Base-by-base conservation (phyloP, 768 basidiomycete species). In the Serendipita sp. region DNA sequence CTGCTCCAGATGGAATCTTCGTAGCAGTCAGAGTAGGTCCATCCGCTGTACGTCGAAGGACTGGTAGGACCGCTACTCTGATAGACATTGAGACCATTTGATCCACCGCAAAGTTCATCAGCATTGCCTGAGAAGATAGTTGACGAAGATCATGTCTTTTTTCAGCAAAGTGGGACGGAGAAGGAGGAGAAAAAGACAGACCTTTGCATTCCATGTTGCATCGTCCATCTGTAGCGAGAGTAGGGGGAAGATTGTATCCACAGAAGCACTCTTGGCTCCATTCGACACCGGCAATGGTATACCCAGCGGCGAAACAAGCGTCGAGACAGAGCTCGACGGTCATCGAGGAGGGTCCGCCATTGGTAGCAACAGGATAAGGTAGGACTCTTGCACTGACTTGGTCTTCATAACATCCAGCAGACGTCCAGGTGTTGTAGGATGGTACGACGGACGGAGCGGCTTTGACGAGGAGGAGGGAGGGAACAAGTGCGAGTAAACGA, bases 181-280 rank as follows among this genome's bases (percentile, higher is more conserved):
- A 9, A n/a, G n/a, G 45, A 20, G 20, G n/a, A 28, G 7, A 9
- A 48, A 28, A n/a, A 20, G 9, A 48, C 45, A 9, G 20, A 48
- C 85, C 86, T 1, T 70, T 71, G 68, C 86, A 89, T 22, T 75
- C 64, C 85, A 86, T 87, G 67, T 75, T 77, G 68, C 88, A 91
- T 51, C 80, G 24, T 26, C 53, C 81, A 1, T 76, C 30, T 72
- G 62, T 44, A 78, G 67, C 7, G 71, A 69, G 14, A 22, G 24
- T 28, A 30, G 53, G 53, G 22, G 53, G 53, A 58, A 31, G 11
- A 58, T 22, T 28, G 44, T 48, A 45, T 20, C 64, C 64, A 44
- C 64, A 64, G 61, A 31, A 64, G 42, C 64, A 64, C 28, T 61
- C 61, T 14, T 51, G 33, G 14, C n/a, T 26, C 38, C 22, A 64